Conservation (phyloP, 495 filamentous ascomycete genomes). For the Talaromyces thailandensis region DNA sequence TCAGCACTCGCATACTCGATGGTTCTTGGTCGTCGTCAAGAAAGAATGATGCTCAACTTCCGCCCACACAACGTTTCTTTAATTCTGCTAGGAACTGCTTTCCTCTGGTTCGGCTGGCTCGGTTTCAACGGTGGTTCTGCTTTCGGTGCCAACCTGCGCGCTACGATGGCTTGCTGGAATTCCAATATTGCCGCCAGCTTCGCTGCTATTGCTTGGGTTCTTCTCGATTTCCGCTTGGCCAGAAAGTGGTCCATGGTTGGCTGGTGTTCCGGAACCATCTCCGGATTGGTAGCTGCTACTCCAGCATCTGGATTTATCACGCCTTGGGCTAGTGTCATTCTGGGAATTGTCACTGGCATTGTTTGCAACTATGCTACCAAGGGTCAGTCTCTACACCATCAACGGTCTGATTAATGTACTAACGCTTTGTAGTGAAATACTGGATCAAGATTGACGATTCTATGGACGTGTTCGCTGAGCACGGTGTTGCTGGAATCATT, state of each 20-base stretch:
- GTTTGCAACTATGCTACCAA: slow-evolving; percentile 94
- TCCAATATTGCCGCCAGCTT: slow-evolving; percentile 87
- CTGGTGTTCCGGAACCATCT: slow-evolving; percentile 93
- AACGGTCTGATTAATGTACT: slow-evolving; percentile 11
- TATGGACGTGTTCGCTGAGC: slow-evolving; percentile 97
- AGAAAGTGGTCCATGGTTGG: slow-evolving; percentile 99
- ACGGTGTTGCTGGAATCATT: slow-evolving; percentile 89
- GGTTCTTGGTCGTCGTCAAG: slow-evolving; percentile 92
- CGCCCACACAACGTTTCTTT: slow-evolving; percentile 96
- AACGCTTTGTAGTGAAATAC: slow-evolving; percentile 67
- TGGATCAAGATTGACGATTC: slow-evolving; percentile 90
- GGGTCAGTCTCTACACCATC: slow-evolving; percentile 34
- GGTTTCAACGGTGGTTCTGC: slow-evolving; percentile 97
- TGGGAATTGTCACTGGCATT: slow-evolving; percentile 77
- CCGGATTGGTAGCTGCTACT: slow-evolving; percentile 84
- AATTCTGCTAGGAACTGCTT: slow-evolving; percentile 87
- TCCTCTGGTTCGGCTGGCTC: slow-evolving; percentile 98
- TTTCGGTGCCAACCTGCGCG: slow-evolving; percentile 94
- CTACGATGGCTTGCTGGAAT: slow-evolving; percentile 96
- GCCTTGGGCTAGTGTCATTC: slow-evolving; percentile 79
- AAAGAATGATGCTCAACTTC: slow-evolving; percentile 98
- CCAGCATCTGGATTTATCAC: slow-evolving; percentile 80
- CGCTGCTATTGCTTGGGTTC: slow-evolving; percentile 76
- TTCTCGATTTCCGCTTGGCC: slow-evolving; percentile 91
- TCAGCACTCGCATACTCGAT: slow-evolving; percentile 90